Evolutionary conservation across 1,139 yeast species (phyloP), one percentile per base, ranked within the genome.

Genomic region (Sugiyamaella neomexicana): DNA sequence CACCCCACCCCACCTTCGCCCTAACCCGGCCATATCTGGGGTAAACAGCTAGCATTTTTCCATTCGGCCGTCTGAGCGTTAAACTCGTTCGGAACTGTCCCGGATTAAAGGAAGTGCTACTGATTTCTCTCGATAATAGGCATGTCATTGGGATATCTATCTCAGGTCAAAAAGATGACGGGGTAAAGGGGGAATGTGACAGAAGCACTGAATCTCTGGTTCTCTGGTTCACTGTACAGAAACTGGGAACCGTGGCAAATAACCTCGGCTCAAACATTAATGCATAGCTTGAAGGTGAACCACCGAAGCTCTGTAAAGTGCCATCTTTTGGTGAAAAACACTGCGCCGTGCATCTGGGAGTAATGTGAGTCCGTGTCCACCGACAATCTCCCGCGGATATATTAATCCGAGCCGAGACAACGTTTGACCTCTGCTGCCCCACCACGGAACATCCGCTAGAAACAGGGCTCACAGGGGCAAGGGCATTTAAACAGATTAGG

Each of bases 21-120:
- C 42, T 39, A 39, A 39, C 42, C 42, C 42, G 17, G 23, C 13
- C 12, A 12, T 4, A 29, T 39, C 42, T 12, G 42, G 42, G 42
- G 42, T 39, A 39, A 20, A 37, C 16, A 8, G 40, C 40, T 37
- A 37, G 20, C n/a, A n/a, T 37, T 37, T 9, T 37, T 37, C 40
- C 40, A 37, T 37, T 37, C 13, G 40, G 40, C 40, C 40, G 40
- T 17, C n/a, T 32, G 25, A 20, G 5, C 25, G 25, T 3, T 20
- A 20, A 20, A 20, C 25, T 5, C 10, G 5, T 2, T 39, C 42
- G 42, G 42, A 20, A n/a, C 29, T 17, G 15, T 5, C 16, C 17
- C 42, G 42, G 25, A 20, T 17, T 9, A 20, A 39, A 39, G n/a
- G 42, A 39, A 23, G 8, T 16, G 42, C 29, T 7, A 3, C 34